Conservation (phyloP, 192 early-diverging fungal species). For the Borealophlyctis nickersoniae region DNA sequence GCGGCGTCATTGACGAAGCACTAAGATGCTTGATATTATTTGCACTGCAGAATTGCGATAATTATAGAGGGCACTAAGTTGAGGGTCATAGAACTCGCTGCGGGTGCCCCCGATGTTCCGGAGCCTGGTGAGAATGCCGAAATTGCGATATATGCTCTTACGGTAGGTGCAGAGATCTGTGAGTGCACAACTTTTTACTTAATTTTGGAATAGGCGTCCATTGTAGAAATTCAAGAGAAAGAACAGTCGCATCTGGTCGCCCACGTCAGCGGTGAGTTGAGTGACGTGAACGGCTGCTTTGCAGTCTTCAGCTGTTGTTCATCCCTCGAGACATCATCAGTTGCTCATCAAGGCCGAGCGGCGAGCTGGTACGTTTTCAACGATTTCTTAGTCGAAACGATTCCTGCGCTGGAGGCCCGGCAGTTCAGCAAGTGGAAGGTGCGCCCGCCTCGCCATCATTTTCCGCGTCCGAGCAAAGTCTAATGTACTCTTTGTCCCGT, state of each 20-base stretch:
- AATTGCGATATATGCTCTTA: slow-evolving; percentile 61
- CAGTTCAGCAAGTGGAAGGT: slow-evolving; percentile 63
- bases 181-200: neutral
- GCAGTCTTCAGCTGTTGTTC: too few species aligned
- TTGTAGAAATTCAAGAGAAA: slow-evolving; percentile 49
- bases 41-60: slow-evolving; percentile 46
- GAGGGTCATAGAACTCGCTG: slow-evolving; percentile 36
- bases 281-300: too few species aligned
- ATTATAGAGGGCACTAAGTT: slow-evolving; percentile 42
- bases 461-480: neutral
- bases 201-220: slow-evolving; percentile 22
- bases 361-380: slow-evolving; percentile 86
- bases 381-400: slow-evolving; percentile 86
- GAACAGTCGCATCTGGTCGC: slow-evolving; percentile 69
- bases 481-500: neutral
- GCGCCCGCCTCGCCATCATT: neutral
- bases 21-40: too few species aligned
- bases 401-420: slow-evolving; percentile 61
- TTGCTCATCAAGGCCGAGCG: slow-evolving; percentile 3
- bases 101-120: slow-evolving; percentile 22
- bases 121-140: slow-evolving; percentile 16
- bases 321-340: too few species aligned
- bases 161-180: slow-evolving; percentile 34
- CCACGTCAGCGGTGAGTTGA: slow-evolving; percentile 59
- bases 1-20: too few species aligned